Evolutionary conservation across 2,329 filamentous ascomycete species (phyloP).

Genomic region (Aspergillus fumigatus): DNA sequence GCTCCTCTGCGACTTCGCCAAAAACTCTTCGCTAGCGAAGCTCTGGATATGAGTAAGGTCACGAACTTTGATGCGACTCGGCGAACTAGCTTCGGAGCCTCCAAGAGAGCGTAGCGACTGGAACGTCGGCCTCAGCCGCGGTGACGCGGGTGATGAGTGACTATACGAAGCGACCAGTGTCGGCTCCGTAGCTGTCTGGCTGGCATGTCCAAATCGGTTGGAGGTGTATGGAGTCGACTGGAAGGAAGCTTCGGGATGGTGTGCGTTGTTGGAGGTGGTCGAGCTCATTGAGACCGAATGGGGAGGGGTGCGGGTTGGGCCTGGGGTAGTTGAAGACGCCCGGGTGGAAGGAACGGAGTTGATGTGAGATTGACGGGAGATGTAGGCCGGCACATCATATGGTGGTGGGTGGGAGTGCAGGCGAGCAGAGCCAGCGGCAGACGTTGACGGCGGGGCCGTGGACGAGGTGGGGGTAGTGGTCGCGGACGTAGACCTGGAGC

Average conservation of each 20-base stretch:
- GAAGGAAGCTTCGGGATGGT: conserved; percentile 13
- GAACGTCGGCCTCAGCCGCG: conserved; percentile 43
- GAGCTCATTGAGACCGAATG: conserved; percentile 48
- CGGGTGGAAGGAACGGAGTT: conserved; percentile 21
- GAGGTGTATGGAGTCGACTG: conserved; percentile 13
- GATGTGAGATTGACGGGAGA: conserved; percentile 25
- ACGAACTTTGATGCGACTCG: conserved; percentile 69
- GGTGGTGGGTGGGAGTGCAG: conserved; percentile 24
- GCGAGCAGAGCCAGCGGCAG: conserved; percentile 29
- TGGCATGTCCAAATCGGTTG: conserved; percentile 18
- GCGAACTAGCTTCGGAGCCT: conserved; percentile 44
- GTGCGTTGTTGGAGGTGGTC: conserved; percentile 32
- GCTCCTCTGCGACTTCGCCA: conserved; percentile 50
- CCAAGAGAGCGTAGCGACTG: conserved; percentile 41
- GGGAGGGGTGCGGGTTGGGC: conserved; percentile 13
- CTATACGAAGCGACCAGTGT: conserved; percentile 23
- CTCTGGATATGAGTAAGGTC: conserved; percentile 88
- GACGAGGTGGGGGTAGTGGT: conserved; percentile 34
- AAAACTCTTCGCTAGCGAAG: conserved; percentile 73
- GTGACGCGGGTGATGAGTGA: conserved; percentile 41
- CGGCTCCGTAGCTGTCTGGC: conserved; percentile 23
- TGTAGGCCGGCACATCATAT: conserved; percentile 33
- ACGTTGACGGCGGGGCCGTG: conserved; percentile 32
- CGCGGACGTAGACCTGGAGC: conserved; percentile 29
- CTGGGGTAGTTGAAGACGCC: conserved; percentile 19